Conservation (phyloP, 75 land plant species). For the Cupressus sempervirens region DNA sequence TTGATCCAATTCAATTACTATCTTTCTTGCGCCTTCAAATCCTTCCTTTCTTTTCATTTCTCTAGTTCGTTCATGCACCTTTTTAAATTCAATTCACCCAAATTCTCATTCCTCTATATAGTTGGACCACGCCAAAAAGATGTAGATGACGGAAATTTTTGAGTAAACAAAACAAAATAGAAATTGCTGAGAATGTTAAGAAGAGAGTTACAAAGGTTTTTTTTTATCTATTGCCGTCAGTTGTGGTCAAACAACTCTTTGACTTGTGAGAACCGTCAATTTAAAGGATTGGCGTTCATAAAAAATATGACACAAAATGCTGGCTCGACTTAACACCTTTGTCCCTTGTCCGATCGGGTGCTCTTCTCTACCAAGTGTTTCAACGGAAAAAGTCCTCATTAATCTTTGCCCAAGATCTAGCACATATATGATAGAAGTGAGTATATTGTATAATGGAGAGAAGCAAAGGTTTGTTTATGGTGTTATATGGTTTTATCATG, state of each 20-base stretch:
- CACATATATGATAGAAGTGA: too few species aligned
- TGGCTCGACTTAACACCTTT: not conserved
- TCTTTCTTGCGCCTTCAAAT: conserved; percentile 2
- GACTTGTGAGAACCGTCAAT: not conserved
- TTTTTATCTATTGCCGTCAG: not conserved
- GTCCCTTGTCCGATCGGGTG: not conserved
- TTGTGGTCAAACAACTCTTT: not conserved
- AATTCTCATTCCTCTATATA: not conserved
- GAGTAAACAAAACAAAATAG: not conserved
- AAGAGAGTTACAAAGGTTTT: not conserved
- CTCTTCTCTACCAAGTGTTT: not conserved
- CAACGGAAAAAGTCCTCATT: too few species aligned
- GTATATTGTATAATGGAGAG: too few species aligned
- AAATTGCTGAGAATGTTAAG: not conserved
- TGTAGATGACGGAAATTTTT: not conserved
- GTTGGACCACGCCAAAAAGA: not conserved
- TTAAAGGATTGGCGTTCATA: not conserved
- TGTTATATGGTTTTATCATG: too few species aligned
- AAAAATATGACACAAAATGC: not conserved
- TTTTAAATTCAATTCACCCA: conserved; percentile 4
- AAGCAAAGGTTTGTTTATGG: too few species aligned
- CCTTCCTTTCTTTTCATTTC: not conserved
- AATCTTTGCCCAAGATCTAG: too few species aligned
- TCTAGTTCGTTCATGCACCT: not conserved
- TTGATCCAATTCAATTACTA: conserved; percentile 12